Evolutionary conservation across 2,329 filamentous ascomycete species (phyloP).

Genomic region (Penicillium sp.): DNA sequence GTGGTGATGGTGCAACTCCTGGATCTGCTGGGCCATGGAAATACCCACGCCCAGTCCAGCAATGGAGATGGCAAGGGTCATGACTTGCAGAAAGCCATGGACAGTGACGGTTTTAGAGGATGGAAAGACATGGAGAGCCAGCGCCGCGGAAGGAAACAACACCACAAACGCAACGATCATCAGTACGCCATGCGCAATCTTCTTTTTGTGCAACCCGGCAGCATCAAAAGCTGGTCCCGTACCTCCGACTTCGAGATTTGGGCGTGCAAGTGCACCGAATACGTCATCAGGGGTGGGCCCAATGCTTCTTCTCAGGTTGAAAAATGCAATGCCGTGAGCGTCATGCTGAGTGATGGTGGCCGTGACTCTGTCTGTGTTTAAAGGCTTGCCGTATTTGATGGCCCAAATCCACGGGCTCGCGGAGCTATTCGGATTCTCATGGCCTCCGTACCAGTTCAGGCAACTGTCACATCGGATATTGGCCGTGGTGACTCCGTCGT

Average conservation of each 20-base stretch:
- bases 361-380: slow-evolving; percentile 18
- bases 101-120: slow-evolving; percentile 41
- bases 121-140: slow-evolving; percentile 32
- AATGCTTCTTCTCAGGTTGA: slow-evolving; percentile 22
- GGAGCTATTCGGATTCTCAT: slow-evolving; percentile 12
- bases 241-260: slow-evolving; percentile 3
- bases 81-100: slow-evolving; percentile 44
- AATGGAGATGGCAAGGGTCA: slow-evolving; percentile 46
- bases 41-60: slow-evolving; percentile 49
- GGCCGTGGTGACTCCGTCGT: slow-evolving; percentile 50
- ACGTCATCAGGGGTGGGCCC: slow-evolving; percentile 17
- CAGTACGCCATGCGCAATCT: slow-evolving; percentile 32
- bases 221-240: slow-evolving; percentile 3
- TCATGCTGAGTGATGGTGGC: slow-evolving; percentile 23
- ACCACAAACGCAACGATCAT: slow-evolving; percentile 40
- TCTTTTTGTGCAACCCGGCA: slow-evolving; percentile 13
- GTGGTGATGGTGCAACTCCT: slow-evolving; percentile 41
- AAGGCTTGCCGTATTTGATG: slow-evolving; percentile 18
- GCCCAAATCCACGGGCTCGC: slow-evolving; percentile 30
- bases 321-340: slow-evolving; percentile 12
- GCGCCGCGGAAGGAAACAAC: slow-evolving; percentile 31
- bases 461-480: slow-evolving; percentile 47
- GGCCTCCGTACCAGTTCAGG: slow-evolving; percentile 18
- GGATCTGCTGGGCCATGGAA: slow-evolving; percentile 41
- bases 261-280: slow-evolving; percentile 15